phyloP scores from a whole-genome alignment of 768 basidiomycete genomes.

The Trametes elegans region DNA sequence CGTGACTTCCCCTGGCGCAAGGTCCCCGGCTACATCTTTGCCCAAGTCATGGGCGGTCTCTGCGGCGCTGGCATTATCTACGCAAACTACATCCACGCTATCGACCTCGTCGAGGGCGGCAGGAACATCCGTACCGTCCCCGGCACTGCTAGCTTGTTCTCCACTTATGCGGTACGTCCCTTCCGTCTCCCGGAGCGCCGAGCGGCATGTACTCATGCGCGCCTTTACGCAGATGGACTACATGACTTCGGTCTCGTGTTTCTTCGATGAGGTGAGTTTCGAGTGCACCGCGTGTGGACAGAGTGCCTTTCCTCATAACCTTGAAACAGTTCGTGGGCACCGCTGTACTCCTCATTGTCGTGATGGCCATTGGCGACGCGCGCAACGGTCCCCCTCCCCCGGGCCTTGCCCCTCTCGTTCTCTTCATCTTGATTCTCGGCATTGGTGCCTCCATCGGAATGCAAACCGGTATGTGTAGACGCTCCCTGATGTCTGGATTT shows the following conservation, averaged over 20 bases:
- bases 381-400: conserved; percentile 46
- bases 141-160: conserved; percentile 57
- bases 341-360: conserved; percentile 50
- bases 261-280: conserved; percentile 43
- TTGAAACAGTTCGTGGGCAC: conserved; percentile 50
- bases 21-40: conserved; percentile 66
- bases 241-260: conserved; percentile 42
- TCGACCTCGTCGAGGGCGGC: conserved; percentile 62
- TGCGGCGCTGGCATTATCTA: conserved; percentile 58
- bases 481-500: too few relatives aligned
- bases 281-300: not conserved
- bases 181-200: not conserved
- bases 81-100: conserved; percentile 65
- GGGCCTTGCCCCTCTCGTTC: conserved; percentile 51
- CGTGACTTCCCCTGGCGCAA: conserved; percentile 80
- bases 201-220: not conserved
- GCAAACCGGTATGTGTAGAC: conserved; percentile 41
- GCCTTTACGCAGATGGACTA: conserved; percentile 34
- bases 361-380: conserved; percentile 54
- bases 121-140: conserved; percentile 50
- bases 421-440: conserved; percentile 60
- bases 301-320: not conserved
- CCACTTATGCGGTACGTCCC: conserved; percentile 55
- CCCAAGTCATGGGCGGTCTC: conserved; percentile 61
- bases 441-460: conserved; percentile 58